Conservation (phyloP, 2,329 filamentous ascomycete genomes). For the Microdochium bolleyi region DNA sequence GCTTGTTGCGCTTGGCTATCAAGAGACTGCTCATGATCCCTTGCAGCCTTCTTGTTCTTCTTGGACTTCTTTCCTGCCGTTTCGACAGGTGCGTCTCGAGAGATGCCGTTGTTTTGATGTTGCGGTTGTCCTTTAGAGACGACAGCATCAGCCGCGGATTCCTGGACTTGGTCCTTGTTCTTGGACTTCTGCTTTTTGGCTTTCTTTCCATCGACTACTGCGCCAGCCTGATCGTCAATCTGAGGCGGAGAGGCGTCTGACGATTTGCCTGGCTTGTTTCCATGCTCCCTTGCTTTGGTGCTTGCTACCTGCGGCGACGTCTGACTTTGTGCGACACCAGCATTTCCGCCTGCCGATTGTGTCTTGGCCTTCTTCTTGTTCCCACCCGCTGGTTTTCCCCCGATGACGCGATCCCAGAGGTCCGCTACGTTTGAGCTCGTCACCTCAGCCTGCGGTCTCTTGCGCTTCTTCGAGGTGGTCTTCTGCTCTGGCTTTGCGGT, state of each 20-base stretch:
- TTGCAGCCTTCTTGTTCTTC: conserved; percentile 13
- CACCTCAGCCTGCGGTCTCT: conserved; percentile 41
- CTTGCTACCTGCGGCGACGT: background rate
- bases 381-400: conserved; percentile 41
- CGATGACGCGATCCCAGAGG: conserved; percentile 73
- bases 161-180: background rate
- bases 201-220: conserved; percentile 5
- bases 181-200: conserved; percentile 2
- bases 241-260: background rate
- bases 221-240: background rate
- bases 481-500: conserved; percentile 10
- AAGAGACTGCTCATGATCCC: conserved; percentile 6
- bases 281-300: background rate
- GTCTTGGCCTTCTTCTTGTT: conserved; percentile 23
- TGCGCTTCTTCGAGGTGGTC: conserved; percentile 51
- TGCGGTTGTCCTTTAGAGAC: conserved; percentile 6
- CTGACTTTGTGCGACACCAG: background rate
- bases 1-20: conserved; percentile 12
- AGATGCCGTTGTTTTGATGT: conserved; percentile 19
- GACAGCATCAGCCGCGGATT: background rate
- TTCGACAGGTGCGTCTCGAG: conserved; percentile 18
- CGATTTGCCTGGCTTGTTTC: background rate
- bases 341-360: conserved; percentile 1
- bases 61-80: conserved; percentile 14
- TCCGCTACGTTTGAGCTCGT: conserved; percentile 65